These are phyloP conservation scores for Apiospora aurea DNA, from an alignment of 2,329 filamentous ascomycete species.

Conservation along the genomic window DNA sequence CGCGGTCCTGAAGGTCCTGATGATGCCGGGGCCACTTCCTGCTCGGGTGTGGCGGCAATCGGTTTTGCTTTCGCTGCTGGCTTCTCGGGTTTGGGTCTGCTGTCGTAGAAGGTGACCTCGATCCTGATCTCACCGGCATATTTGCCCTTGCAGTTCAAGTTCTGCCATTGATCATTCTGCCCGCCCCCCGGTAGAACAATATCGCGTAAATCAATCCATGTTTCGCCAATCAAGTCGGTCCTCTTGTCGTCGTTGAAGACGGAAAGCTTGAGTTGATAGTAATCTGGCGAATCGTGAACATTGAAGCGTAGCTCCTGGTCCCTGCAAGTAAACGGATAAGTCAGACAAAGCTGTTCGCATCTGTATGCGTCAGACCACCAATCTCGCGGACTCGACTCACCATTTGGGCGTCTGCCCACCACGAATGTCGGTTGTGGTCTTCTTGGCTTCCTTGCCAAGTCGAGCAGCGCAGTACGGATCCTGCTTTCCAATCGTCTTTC, in stretches of 20 bases:
- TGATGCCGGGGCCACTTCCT: conserved; percentile 31
- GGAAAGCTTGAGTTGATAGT: conserved; percentile 93
- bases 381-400: conserved; percentile 59
- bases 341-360: not conserved
- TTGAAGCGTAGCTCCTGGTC: conserved; percentile 96
- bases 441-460: conserved; percentile 95
- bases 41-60: conserved; percentile 43
- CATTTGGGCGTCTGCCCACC: conserved; percentile 96
- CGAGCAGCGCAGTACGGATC: conserved; percentile 96
- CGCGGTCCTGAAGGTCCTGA: conserved; percentile 40
- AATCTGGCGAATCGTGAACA: conserved; percentile 95
- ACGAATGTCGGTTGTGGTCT: conserved; percentile 91
- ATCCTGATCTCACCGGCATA: conserved; percentile 95
- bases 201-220: conserved; percentile 82
- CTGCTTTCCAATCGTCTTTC: conserved; percentile 98
- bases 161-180: conserved; percentile 94
- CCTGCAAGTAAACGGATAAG: conserved; percentile 58
- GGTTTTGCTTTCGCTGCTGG: conserved; percentile 61
- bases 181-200: conserved; percentile 87
- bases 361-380: not conserved
- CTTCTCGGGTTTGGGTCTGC: conserved; percentile 81
- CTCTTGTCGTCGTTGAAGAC: conserved; percentile 99
- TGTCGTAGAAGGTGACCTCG: conserved; percentile 96
- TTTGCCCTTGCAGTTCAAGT: conserved; percentile 85
- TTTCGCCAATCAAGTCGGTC: conserved; percentile 94